Percentiles rank a stretch among this genome's conserved stretches.
These are phyloP conservation scores for Hanseniaspora meyeri DNA, from an alignment of 805 yeast species.

Conservation along the genomic window DNA sequence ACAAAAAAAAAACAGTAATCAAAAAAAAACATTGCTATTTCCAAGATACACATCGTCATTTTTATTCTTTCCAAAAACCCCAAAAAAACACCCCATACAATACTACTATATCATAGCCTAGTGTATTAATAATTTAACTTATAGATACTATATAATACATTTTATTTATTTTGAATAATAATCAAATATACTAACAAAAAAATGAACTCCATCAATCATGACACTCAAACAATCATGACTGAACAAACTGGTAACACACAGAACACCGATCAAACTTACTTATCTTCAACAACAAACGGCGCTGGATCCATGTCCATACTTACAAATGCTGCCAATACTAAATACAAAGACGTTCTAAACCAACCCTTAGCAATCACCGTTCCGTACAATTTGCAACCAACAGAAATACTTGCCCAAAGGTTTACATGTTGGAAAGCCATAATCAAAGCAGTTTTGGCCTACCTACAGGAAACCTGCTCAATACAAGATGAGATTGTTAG, in stretches of 20 bases:
- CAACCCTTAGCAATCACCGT: constrained; percentile 39
- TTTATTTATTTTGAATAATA: background rate
- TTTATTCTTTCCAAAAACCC: too few relatives aligned
- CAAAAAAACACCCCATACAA: too few relatives aligned
- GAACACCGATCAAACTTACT: constrained; percentile 13
- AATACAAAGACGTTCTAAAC: constrained; percentile 29
- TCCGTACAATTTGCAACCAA: constrained; percentile 61
- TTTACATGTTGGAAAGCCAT: constrained; percentile 79
- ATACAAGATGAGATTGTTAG: constrained; percentile 82
- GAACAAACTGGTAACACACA: constrained; percentile 15
- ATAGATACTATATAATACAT: too few relatives aligned
- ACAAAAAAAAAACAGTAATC: too few relatives aligned
- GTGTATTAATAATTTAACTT: too few relatives aligned
- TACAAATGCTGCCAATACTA: constrained; percentile 14
- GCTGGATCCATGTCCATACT: constrained; percentile 1
- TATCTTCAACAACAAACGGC: constrained; percentile 1
- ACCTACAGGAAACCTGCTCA: constrained; percentile 65
- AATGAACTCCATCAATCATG: constrained; percentile 5
- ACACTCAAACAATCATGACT: constrained; percentile 13
- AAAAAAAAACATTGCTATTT: too few relatives aligned
- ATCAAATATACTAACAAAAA: too few relatives aligned
- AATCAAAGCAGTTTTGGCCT: constrained; percentile 59
- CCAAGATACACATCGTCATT: too few relatives aligned
- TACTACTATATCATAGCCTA: too few relatives aligned
- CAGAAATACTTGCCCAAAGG: constrained; percentile 72